These are phyloP conservation scores for Cadophora malorum DNA, from an alignment of 2,329 filamentous ascomycete species.

Conservation along the genomic window DNA sequence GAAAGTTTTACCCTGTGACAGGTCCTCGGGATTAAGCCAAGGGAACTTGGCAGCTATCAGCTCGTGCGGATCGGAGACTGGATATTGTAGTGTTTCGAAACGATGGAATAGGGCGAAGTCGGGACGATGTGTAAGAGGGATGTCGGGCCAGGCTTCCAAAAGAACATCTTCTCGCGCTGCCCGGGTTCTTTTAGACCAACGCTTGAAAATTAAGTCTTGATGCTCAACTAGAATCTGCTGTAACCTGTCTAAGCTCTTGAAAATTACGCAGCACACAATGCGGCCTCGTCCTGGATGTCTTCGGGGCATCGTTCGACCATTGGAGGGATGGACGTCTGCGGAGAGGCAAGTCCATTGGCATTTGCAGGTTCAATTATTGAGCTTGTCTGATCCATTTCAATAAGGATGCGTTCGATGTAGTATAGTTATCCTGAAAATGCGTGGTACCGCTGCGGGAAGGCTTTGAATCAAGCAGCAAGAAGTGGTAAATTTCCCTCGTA, in stretches of 20 bases:
- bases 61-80: neutral
- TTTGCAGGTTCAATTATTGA: neutral
- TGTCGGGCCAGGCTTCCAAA: conserved; percentile 1
- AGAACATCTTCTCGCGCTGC: conserved; percentile 1
- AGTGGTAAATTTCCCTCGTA: neutral
- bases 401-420: neutral
- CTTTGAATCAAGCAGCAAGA: neutral
- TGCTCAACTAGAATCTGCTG: neutral
- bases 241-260: neutral
- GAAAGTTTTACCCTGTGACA: neutral
- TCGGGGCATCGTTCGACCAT: neutral
- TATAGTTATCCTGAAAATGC: neutral
- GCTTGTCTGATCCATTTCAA: neutral
- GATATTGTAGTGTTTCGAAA: neutral
- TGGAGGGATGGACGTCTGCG: neutral
- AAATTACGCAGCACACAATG: neutral
- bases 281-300: conserved; percentile 3
- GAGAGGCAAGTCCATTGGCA: neutral
- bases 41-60: neutral
- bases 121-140: conserved; percentile 8
- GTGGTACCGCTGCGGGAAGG: neutral
- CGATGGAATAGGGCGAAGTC: conserved; percentile 10
- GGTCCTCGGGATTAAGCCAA: neutral
- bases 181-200: neutral
- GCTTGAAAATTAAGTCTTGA: neutral